Evolutionary conservation across 352 stramenopile genomes (phyloP).

Genomic region (Pythium brachiatum): DNA sequence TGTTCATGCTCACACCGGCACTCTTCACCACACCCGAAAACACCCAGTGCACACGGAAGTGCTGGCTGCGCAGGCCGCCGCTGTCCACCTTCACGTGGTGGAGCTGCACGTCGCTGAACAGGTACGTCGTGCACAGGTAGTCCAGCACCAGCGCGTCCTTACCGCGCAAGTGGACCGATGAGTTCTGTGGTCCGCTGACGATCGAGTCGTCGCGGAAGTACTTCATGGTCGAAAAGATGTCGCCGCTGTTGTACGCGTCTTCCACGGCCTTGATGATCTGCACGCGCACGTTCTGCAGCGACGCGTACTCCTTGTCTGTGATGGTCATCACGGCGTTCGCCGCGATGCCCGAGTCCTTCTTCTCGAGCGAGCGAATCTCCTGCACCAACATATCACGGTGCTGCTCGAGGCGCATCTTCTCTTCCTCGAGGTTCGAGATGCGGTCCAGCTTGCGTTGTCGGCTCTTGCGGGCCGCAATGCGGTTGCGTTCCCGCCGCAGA

Average conservation of each 20-base stretch:
- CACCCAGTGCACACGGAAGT: constrained; percentile 85
- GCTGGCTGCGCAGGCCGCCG: constrained; percentile 75
- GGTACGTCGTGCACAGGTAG: constrained; percentile 82
- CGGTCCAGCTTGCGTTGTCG: constrained; percentile 83
- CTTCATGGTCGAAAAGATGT: constrained; percentile 74
- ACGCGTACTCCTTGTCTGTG: constrained; percentile 76
- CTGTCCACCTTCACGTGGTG: constrained; percentile 83
- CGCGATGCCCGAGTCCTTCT: constrained; percentile 57
- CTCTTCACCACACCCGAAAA: constrained; percentile 75
- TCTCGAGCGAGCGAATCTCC: constrained; percentile 81
- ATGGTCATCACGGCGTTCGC: constrained; percentile 59
- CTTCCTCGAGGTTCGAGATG: constrained; percentile 85
- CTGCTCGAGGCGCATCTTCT: constrained; percentile 85
- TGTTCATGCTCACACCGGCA: constrained; percentile 83
- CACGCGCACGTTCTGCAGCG: constrained; percentile 68
- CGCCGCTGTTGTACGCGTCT: constrained; percentile 75
- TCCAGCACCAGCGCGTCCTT: constrained; percentile 85
- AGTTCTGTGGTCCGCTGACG: constrained; percentile 83
- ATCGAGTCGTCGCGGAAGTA: constrained; percentile 89
- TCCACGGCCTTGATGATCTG: constrained; percentile 82
- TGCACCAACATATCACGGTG: constrained; percentile 85
- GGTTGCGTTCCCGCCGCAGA: constrained; percentile 78
- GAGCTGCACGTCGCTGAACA: constrained; percentile 74
- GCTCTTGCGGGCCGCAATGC: constrained; percentile 79
- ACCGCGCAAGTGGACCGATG: constrained; percentile 73